These are phyloP conservation scores for Fusarium pseudoanthophilum DNA, from an alignment of 2,329 filamentous ascomycete genomes.

Conservation along the genomic window DNA sequence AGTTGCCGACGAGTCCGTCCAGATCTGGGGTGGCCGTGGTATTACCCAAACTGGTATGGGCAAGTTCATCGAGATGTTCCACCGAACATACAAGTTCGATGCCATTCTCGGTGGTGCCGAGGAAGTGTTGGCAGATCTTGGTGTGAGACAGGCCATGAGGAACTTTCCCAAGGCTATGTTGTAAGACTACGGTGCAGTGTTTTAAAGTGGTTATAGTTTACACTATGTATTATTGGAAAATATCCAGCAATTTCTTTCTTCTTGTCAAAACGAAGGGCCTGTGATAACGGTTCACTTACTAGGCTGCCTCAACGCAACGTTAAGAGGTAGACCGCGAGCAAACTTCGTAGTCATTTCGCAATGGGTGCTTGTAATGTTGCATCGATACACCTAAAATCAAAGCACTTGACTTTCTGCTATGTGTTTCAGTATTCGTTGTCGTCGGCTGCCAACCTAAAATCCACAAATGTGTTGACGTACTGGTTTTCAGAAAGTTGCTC, in stretches of 20 bases:
- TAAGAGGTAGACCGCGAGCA: not conserved
- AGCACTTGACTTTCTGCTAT: not conserved
- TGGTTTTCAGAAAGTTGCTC: not conserved
- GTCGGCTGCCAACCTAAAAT: not conserved
- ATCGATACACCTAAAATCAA: no score
- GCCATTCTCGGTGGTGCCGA: conserved; percentile 83
- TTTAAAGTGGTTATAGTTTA: not conserved
- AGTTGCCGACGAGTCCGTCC: conserved; percentile 83
- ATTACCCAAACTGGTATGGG: conserved; percentile 88
- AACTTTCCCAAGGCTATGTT: conserved; percentile 87
- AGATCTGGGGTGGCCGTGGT: conserved; percentile 86
- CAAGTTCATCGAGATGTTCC: conserved; percentile 83
- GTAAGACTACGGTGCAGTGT: conserved; percentile 53
- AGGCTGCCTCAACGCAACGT: not conserved
- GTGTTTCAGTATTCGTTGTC: not conserved
- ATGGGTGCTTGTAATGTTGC: not conserved
- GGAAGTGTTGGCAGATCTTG: conserved; percentile 83
- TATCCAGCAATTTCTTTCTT: not conserved
- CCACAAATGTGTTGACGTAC: not conserved
- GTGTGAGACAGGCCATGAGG: conserved; percentile 85
- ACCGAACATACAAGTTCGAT: conserved; percentile 85
- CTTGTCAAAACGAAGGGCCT: not conserved
- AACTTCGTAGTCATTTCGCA: no score
- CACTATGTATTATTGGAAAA: not conserved
- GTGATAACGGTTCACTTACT: not conserved